phyloP scores from a whole-genome alignment of 352 stramenopile genomes.

The Blastocystis sp. region DNA sequence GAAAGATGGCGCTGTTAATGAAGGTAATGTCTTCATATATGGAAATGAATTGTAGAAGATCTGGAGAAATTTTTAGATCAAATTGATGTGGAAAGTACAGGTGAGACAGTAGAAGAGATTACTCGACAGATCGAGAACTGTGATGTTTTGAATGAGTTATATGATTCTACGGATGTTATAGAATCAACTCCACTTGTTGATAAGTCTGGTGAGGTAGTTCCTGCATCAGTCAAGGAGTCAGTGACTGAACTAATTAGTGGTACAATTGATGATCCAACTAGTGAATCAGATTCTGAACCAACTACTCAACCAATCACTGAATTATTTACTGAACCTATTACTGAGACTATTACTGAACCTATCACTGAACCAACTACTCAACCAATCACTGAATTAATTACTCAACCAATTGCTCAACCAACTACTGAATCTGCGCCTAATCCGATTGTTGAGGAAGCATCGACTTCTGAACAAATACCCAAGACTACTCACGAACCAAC shows the following conservation, averaged over 20 bases:
- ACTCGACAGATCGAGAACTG: not conserved
- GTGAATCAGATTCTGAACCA: not conserved
- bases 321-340: not conserved
- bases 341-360: too few species aligned
- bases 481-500: not conserved
- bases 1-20: not conserved
- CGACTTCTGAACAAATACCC: not conserved
- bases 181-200: not conserved
- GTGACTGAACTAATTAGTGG: too few species aligned
- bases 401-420: not conserved
- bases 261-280: too few species aligned
- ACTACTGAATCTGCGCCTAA: not conserved
- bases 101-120: not conserved
- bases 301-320: not conserved
- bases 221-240: too few species aligned
- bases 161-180: not conserved
- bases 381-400: not conserved
- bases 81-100: slow-evolving; percentile 5
- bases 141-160: not conserved
- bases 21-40: not conserved
- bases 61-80: not conserved
- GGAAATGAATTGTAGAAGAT: slow-evolving; percentile 1
- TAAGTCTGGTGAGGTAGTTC: not conserved
- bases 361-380: too few species aligned
- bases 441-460: not conserved